Base-by-base conservation (phyloP, 1,284 basidiomycete species). In the Prillingera fragicola region DNA sequence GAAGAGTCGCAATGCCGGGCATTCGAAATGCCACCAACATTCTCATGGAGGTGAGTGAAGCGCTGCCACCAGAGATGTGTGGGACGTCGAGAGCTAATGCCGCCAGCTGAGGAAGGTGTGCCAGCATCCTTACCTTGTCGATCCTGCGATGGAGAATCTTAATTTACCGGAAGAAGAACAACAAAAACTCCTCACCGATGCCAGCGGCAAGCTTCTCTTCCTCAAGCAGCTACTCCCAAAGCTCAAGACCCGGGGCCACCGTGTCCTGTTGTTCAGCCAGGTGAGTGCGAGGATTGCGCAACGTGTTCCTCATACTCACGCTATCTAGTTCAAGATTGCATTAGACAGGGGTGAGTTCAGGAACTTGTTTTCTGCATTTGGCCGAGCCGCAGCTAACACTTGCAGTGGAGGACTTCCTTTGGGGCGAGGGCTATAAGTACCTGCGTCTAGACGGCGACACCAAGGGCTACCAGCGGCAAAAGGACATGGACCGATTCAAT, bases 251-350 rank as follows among this genome's bases (percentile, higher is more conserved):
- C 81, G 84, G 32, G 91, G 90, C 0, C 95, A 98, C 71, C 83
- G 95, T 21, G 83, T 97, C n/a, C 76, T 99, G 18, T 75, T 98
- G 21, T 99, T 98, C 74, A 95, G 90, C 70, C 95, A 98, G 76
- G 95, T 94, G 70, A 60, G 77, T 43, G 22, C 12, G n/a, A n/a
- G n/a, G n/a, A n/a, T 43, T 25, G 3, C 17, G 8, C 8, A 3
- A 5, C 7, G 17, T 18, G 3, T 25, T 33, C 17, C n/a, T 25
- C 22, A n/a, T 35, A 35, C 43, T 58, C 42, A 56, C 45, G 13
- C 12, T 25, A 35, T 10, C n/a, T 53, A 91, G 88, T 91, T 92
- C 72, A 85, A 87, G 56, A 88, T 99, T 46, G 90, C 84, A 31
- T 75, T 99, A 21, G 81, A 92, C 65, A 76, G 89, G 29, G 74